Base-by-base conservation (phyloP, 139 green algal species). In the Haematococcus sp. region DNA sequence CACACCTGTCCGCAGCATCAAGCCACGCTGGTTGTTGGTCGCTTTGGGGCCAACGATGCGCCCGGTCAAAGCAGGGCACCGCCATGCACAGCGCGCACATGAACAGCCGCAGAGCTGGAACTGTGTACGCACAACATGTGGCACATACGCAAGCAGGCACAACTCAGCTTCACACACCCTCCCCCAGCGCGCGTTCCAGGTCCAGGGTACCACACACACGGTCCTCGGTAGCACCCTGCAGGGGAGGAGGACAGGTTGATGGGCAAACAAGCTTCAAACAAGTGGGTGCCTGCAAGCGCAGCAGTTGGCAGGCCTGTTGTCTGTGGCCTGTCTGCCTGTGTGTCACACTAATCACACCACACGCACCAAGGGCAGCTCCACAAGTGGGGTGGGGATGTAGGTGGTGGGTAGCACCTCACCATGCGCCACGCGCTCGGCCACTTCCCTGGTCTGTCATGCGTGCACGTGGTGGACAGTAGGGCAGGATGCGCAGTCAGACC, bases 131-230 rank as follows among this genome's bases (percentile, higher is more conserved):
- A n/a, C 40, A 49, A 49, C 40, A 49, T 49, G 40, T 49, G 40
- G 40, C 40, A 49, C 7, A 19, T 19, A 7, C 7, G 40, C 7
- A 7, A 49, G 40, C 11, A 49, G 7, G 11, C 7, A 11, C 40
- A 49, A 49, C 11, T 19, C 40, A 7, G 40, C 40, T 49, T 15
- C 16, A 67, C 60, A 52, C 43, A 86, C 92, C 92, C 74, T 95
- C 91, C 19, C 76, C 86, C 49, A 96, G 78, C 25, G 91, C 91
- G 83, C 94, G 94, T 77, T 97, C 93, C 63, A 97, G 96, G 81
- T 97, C 91, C 69, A 97, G 97, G 54, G 92, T 97, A 25, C 93
- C 93, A 78, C 93, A 97, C 43, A 97, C 93, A 46, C 93, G 79
- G 84, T 97, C 93, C 86, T 97, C 93, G n/a, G 93, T 97, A 51